Conservation (phyloP, 768 basidiomycete genomes). For the Kwoniella sp. region DNA sequence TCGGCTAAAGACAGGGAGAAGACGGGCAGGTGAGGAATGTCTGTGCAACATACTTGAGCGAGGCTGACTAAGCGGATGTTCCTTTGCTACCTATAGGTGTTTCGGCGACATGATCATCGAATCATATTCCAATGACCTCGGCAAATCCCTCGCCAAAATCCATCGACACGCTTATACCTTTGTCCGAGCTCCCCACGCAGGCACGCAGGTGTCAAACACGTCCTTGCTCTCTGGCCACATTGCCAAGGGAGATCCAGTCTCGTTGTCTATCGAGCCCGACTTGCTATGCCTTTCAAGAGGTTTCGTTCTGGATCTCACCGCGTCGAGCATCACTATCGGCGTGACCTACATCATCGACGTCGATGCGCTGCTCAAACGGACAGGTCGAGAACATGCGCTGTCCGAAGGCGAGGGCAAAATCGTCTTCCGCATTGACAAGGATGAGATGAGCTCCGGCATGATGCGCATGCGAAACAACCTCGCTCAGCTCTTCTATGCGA, state of each 20-base stretch:
- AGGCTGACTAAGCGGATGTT: background rate
- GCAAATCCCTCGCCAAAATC: conserved; percentile 64
- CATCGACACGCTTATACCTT: conserved; percentile 82
- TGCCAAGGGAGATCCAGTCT: conserved; percentile 76
- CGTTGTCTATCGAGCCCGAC: conserved; percentile 81
- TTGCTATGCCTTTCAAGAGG: conserved; percentile 83
- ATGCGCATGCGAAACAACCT: conserved; percentile 86
- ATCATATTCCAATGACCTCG: conserved; percentile 48
- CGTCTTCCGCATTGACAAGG: conserved; percentile 87
- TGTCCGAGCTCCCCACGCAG: conserved; percentile 38
- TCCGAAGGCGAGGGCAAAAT: conserved; percentile 27
- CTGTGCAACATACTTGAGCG: too few relatives aligned
- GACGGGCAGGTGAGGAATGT: conserved; percentile 64
- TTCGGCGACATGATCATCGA: conserved; percentile 78
- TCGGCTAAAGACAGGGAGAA: conserved; percentile 74
- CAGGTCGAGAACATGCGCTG: conserved; percentile 32
- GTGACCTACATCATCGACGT: conserved; percentile 76
- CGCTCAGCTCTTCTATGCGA: conserved; percentile 79
- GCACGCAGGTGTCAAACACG: conserved; percentile 25
- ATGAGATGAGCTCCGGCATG: conserved; percentile 86
- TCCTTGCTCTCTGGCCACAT: conserved; percentile 78
- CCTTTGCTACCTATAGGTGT: conserved; percentile 59
- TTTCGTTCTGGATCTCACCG: conserved; percentile 73
- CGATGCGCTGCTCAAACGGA: conserved; percentile 60
- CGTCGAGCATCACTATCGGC: conserved; percentile 70